phyloP scores from a whole-genome alignment of 352 stramenopile genomes.

The Detonula confervacea region DNA sequence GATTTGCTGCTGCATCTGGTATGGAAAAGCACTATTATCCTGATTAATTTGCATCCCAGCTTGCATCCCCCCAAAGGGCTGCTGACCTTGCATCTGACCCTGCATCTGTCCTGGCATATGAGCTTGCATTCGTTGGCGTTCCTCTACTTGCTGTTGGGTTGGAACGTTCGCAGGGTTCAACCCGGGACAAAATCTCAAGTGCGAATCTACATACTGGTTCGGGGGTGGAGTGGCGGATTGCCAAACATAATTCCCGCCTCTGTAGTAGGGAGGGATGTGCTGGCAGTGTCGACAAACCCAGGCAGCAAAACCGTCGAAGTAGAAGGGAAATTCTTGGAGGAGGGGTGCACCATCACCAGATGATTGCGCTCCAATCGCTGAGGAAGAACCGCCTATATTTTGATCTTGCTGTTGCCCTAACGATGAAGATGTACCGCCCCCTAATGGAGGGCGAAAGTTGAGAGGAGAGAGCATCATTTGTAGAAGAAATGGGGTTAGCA shows the following conservation, averaged over 20 bases:
- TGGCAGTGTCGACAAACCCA: constrained; percentile 57
- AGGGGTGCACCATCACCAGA: too few species aligned
- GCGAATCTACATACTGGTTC: constrained; percentile 50
- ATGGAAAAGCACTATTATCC: constrained; percentile 5
- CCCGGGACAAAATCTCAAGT: constrained; percentile 50
- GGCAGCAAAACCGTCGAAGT: constrained; percentile 51
- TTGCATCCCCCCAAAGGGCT: too few species aligned
- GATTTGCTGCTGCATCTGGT: constrained; percentile 18
- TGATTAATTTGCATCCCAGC: background rate
- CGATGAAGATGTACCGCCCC: too few species aligned
- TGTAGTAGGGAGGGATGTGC: constrained; percentile 46
- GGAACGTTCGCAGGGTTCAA: constrained; percentile 26
- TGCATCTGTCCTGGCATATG: constrained; percentile 6
- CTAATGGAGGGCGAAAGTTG: too few species aligned
- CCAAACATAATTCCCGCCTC: constrained; percentile 50
- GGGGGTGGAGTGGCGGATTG: constrained; percentile 37
- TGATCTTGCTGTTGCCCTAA: background rate
- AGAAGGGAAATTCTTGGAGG: constrained; percentile 53
- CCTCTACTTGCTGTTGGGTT: background rate
- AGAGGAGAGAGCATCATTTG: too few species aligned
- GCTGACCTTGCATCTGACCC: background rate
- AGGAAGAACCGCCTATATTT: too few species aligned
- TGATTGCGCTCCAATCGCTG: too few species aligned
- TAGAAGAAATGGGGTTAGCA: too few species aligned
- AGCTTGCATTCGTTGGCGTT: background rate